Conservation (phyloP, 2,329 filamentous ascomycete species). For the Exophiala alcalophila region DNA sequence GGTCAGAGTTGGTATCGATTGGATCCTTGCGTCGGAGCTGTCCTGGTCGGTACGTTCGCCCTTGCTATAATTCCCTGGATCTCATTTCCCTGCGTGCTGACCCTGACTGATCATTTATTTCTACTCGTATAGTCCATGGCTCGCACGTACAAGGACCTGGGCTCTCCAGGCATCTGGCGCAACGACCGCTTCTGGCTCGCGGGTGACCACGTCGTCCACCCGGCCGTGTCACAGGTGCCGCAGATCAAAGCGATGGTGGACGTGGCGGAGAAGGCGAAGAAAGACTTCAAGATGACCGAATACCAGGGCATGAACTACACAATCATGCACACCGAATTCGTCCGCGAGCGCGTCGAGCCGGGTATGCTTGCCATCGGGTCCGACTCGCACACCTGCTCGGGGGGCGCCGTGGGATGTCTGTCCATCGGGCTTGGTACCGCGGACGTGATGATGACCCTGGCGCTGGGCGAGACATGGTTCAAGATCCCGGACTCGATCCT, state of each 20-base stretch:
- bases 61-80: no score
- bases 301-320: constrained; percentile 42
- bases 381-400: constrained; percentile 49
- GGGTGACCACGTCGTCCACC: constrained; percentile 50
- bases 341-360: constrained; percentile 44
- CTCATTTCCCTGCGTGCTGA: no score
- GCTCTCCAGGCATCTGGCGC: constrained; percentile 45
- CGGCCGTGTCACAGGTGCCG: constrained; percentile 40
- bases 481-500: constrained; percentile 44
- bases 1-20: constrained; percentile 46
- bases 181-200: constrained; percentile 53
- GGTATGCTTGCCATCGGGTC: constrained; percentile 45
- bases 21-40: constrained; percentile 47
- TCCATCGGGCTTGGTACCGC: constrained; percentile 48
- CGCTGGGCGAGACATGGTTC: constrained; percentile 50
- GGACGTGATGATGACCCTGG: constrained; percentile 46
- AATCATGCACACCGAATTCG: constrained; percentile 51
- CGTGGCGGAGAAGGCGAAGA: constrained; percentile 38
- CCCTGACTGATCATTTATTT: no score
- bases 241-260: constrained; percentile 40
- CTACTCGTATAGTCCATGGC: constrained; percentile 45
- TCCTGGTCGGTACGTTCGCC: constrained; percentile 38
- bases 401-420: constrained; percentile 42
- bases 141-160: constrained; percentile 41
- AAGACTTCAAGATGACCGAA: constrained; percentile 47